Evolutionary conservation across 345 rosid genomes (phyloP).

Genomic region (Syzygium jambos): DNA sequence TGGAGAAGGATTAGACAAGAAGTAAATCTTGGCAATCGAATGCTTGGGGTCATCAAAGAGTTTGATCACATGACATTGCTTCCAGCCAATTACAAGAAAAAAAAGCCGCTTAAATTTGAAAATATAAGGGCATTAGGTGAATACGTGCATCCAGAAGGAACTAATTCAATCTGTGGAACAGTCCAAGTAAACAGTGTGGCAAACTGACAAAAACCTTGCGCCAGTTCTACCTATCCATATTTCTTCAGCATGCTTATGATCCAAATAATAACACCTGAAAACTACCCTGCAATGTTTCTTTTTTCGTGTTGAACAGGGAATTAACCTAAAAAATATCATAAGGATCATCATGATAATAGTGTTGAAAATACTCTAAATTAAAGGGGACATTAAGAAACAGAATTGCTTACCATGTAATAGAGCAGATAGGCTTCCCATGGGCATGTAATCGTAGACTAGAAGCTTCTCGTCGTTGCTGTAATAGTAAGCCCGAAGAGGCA

Average conservation of each 20-base stretch:
- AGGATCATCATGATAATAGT: neutral
- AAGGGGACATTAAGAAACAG: neutral
- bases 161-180: neutral
- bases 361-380: neutral
- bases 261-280: neutral
- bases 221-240: too few relatives aligned
- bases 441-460: slow-evolving; percentile 91
- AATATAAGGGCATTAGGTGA: neutral
- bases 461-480: slow-evolving; percentile 93
- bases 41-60: neutral
- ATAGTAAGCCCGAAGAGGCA: slow-evolving; percentile 85
- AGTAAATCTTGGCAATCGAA: neutral
- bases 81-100: neutral
- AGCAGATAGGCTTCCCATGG: slow-evolving; percentile 98
- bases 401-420: slow-evolving; percentile 68
- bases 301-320: neutral
- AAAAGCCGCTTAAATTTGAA: neutral
- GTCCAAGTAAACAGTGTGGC: neutral
- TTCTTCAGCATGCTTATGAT: neutral
- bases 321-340: neutral
- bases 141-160: neutral
- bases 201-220: neutral
- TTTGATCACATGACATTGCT: neutral
- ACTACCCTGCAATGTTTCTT: neutral
- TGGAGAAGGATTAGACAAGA: neutral